A percentile compares a stretch with the other conserved stretches of the same genome.
Conservation (phyloP, 495 filamentous ascomycete genomes). For the Tirmania nivea region DNA sequence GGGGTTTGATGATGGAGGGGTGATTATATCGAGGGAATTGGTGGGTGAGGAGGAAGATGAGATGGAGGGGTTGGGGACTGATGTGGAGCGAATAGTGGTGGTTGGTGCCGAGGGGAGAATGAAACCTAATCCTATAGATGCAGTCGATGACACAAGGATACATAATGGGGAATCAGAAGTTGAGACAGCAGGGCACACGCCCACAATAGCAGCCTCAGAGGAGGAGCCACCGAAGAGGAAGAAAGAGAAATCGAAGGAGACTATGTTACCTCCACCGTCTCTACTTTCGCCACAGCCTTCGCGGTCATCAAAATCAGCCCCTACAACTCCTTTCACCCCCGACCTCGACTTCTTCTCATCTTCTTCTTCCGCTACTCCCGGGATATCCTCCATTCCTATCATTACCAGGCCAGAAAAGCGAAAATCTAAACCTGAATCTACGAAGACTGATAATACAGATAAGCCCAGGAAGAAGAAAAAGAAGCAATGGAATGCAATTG, state of each 20-base stretch:
- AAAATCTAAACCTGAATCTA: too few species aligned
- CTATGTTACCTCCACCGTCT: neutral
- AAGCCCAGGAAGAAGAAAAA: conserved; percentile 27
- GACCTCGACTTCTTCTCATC: neutral
- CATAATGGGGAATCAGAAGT: too few species aligned
- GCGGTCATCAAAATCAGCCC: neutral
- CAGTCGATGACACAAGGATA: neutral
- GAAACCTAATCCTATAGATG: neutral
- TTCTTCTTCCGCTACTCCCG: neutral
- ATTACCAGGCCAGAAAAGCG: too few species aligned
- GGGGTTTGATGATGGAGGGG: neutral
- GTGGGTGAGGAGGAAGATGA: neutral
- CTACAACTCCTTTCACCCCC: neutral
- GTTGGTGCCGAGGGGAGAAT: neutral
- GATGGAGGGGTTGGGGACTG: neutral
- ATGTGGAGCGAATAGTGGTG: neutral
- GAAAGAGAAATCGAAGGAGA: conserved; percentile 2
- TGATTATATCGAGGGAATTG: neutral
- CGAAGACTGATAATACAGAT: conserved; percentile 18
- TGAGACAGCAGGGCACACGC: neutral
- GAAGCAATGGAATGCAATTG: conserved; percentile 36
- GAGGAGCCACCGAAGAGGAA: neutral
- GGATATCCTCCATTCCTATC: neutral
- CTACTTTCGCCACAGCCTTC: neutral
- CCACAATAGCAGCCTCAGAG: neutral